These are phyloP conservation scores for Xanthoconium separans DNA, from an alignment of 1,284 basidiomycete genomes.

Conservation along the genomic window DNA sequence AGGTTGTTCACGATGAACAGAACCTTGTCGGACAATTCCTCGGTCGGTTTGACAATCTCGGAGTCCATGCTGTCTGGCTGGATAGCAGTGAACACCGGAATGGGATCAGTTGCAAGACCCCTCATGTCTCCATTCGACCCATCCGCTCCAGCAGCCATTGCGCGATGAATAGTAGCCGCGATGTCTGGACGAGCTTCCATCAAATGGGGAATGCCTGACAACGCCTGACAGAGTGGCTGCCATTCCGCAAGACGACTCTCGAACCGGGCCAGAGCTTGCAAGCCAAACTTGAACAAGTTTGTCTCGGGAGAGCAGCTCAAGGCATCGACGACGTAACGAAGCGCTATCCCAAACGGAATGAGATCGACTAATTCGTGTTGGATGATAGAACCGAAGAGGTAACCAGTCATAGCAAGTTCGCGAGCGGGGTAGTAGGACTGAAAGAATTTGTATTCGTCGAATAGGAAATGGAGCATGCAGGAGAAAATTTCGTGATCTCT, in stretches of 20 bases:
- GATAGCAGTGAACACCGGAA: conserved; percentile 71
- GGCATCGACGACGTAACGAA: conserved; percentile 96
- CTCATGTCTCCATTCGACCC: conserved; percentile 40
- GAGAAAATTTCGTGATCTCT: conserved; percentile 97
- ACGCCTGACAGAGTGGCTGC: conserved; percentile 89
- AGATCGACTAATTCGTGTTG: conserved; percentile 93
- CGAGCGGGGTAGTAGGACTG: conserved; percentile 93
- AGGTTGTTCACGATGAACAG: conserved; percentile 99
- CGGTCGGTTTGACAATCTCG: conserved; percentile 71
- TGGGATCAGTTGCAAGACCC: conserved; percentile 40
- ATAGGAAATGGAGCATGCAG: conserved; percentile 98
- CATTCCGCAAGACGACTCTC: conserved; percentile 89
- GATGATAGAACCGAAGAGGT: conserved; percentile 95
- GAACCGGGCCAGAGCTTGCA: conserved; percentile 89
- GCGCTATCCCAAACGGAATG: conserved; percentile 94
- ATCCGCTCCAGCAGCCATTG: conserved; percentile 56
- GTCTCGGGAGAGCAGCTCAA: conserved; percentile 88
- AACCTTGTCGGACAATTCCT: conserved; percentile 91
- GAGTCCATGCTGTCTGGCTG: conserved; percentile 63
- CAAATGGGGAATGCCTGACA: conserved; percentile 86
- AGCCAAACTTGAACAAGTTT: conserved; percentile 94
- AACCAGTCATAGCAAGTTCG: conserved; percentile 94
- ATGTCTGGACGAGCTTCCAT: conserved; percentile 87
- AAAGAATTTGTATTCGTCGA: conserved; percentile 99
- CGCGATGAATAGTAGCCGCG: conserved; percentile 71